Evolutionary conservation across 805 yeast species (phyloP).

Genomic region (Kodamaea kakaduensis): DNA sequence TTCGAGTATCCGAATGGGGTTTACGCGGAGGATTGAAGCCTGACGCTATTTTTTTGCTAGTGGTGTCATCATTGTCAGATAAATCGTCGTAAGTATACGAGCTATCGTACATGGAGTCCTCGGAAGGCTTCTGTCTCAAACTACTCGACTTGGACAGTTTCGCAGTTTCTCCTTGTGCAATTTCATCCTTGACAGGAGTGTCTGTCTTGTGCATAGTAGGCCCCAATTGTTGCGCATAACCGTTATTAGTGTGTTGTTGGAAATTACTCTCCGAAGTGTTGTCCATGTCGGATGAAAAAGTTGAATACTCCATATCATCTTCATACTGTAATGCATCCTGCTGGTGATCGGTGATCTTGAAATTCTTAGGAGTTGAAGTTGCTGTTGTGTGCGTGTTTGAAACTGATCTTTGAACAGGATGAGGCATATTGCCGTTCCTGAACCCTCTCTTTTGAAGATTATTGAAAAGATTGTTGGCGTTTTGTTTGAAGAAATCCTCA

Average conservation of each 20-base stretch:
- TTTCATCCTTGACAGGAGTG: slow-evolving; percentile 1
- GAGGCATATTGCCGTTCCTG: slow-evolving; percentile 5
- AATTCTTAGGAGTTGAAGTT: slow-evolving; percentile 38
- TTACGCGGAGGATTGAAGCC: slow-evolving; percentile 3
- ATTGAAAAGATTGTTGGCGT: slow-evolving; percentile 37
- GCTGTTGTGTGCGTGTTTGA: slow-evolving; percentile 24
- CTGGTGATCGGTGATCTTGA: slow-evolving; percentile 14
- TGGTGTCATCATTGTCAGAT: slow-evolving; percentile 11
- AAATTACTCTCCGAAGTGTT: slow-evolving; percentile 13
- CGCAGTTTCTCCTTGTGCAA: neutral
- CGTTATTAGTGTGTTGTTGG: slow-evolving; percentile 12
- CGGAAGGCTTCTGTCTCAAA: slow-evolving; percentile 3
- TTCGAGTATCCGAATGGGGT: neutral
- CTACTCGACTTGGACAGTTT: neutral
- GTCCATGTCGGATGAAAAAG: slow-evolving; percentile 32
- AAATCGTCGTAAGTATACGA: slow-evolving; percentile 34
- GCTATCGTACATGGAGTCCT: slow-evolving; percentile 14
- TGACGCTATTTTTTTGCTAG: slow-evolving; percentile 4
- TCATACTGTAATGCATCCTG: slow-evolving; percentile 1
- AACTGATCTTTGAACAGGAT: slow-evolving; percentile 8
- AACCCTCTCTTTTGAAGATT: slow-evolving; percentile 36
- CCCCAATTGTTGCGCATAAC: neutral
- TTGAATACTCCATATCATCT: slow-evolving; percentile 23
- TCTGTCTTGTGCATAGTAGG: neutral
- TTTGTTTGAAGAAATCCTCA: slow-evolving; percentile 33